Evolutionary conservation across 768 basidiomycete genomes (phyloP).

Genomic region (Tephrocybe sp.): DNA sequence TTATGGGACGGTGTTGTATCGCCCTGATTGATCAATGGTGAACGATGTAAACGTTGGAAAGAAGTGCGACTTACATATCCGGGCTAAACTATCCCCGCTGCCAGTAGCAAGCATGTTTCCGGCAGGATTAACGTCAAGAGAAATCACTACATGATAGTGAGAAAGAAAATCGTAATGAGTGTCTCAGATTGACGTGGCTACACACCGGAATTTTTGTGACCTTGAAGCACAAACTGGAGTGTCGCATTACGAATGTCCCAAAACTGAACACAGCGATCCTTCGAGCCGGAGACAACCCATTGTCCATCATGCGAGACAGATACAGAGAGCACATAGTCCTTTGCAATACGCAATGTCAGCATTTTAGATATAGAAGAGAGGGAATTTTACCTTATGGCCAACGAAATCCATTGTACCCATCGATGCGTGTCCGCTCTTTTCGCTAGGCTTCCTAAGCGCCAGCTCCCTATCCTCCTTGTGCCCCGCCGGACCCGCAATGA

Average conservation of each 20-base stretch:
- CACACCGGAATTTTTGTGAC: slow-evolving; percentile 56
- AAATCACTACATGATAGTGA: slow-evolving; percentile 36
- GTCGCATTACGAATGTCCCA: slow-evolving; percentile 77
- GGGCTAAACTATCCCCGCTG: slow-evolving; percentile 51
- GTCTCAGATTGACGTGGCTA: not conserved
- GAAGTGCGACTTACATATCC: slow-evolving; percentile 49
- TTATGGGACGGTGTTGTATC: slow-evolving; percentile 9
- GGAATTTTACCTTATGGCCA: slow-evolving; percentile 75
- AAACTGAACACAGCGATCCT: slow-evolving; percentile 95
- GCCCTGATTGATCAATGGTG: slow-evolving; percentile 5
- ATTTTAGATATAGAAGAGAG: slow-evolving; percentile 29
- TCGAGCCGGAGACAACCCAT: slow-evolving; percentile 91
- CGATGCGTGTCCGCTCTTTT: slow-evolving; percentile 19
- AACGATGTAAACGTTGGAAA: not conserved
- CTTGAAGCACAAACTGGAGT: slow-evolving; percentile 91
- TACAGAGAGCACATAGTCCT: slow-evolving; percentile 59
- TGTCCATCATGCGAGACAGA: slow-evolving; percentile 86
- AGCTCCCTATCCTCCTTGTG: slow-evolving; percentile 27
- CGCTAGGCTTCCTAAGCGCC: slow-evolving; percentile 46
- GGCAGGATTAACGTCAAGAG: slow-evolving; percentile 45
- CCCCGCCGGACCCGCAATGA: slow-evolving; percentile 55
- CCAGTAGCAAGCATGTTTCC: slow-evolving; percentile 48
- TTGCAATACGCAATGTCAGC: slow-evolving; percentile 14
- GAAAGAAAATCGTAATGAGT: not conserved
- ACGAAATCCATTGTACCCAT: slow-evolving; percentile 79